phyloP scores from a whole-genome alignment of 176 grass and related monocot genomes.

The Bolboschoenus planiculmis region DNA sequence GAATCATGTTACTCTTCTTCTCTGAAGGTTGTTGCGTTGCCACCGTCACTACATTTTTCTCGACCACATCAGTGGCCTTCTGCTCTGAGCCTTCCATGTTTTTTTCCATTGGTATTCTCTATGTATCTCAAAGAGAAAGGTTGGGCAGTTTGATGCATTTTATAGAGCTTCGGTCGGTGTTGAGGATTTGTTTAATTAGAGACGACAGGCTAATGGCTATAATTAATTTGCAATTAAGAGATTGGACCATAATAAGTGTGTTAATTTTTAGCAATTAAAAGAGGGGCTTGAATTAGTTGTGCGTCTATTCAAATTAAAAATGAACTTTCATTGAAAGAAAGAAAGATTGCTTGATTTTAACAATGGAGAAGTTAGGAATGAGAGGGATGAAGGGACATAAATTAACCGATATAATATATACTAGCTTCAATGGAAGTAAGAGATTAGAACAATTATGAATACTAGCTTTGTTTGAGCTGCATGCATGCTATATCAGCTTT shows the following conservation, averaged over 20 bases:
- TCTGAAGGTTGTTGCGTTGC: not conserved
- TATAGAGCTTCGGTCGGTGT: not conserved
- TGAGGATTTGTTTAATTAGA: not conserved
- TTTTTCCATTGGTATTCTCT: not conserved
- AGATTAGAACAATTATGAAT: no score
- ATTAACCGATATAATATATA: no score
- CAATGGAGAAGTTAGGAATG: no score
- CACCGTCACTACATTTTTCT: conserved; percentile 15
- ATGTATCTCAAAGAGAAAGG: not conserved
- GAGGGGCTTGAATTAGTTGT: not conserved
- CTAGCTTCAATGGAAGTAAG: no score
- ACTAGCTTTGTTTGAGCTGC: no score
- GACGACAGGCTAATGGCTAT: not conserved
- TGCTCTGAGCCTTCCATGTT: not conserved
- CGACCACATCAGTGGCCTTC: not conserved
- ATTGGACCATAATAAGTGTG: conserved; percentile 3
- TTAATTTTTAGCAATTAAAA: conserved; percentile 5
- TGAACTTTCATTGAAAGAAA: not conserved
- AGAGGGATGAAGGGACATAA: no score
- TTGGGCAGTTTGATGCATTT: not conserved
- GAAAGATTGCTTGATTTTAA: not conserved
- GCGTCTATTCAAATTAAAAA: not conserved
- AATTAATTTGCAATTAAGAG: not conserved
- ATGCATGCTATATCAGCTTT: no score
- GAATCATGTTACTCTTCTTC: conserved; percentile 78